Evolutionary conservation across 106 monocot species (phyloP).

Genomic region (Alisma plantagoaquatica): DNA sequence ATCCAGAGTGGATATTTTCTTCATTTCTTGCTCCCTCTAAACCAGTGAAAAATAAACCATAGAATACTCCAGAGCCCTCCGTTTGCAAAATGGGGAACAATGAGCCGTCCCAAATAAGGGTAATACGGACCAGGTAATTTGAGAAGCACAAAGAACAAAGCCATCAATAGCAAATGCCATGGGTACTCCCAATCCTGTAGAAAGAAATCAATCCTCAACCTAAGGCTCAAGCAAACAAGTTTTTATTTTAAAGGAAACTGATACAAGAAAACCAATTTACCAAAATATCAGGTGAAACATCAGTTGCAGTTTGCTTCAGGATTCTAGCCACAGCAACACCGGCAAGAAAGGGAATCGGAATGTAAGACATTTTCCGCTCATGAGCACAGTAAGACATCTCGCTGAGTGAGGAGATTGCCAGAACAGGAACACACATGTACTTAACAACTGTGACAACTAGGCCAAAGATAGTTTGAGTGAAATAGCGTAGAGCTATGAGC

Average conservation of each 20-base stretch:
- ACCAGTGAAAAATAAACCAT: slow-evolving; percentile 48
- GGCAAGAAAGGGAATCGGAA: slow-evolving; percentile 46
- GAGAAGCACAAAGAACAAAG: slow-evolving; percentile 41
- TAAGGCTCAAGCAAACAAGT: no score
- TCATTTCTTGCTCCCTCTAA: slow-evolving; percentile 11
- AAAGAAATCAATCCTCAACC: neutral
- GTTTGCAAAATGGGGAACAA: slow-evolving; percentile 79
- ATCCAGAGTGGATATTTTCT: no score
- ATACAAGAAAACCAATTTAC: no score
- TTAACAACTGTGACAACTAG: slow-evolving; percentile 33
- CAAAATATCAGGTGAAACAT: slow-evolving; percentile 31
- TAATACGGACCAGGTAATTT: slow-evolving; percentile 73
- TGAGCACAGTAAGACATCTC: slow-evolving; percentile 89
- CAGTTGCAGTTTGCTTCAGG: slow-evolving; percentile 21
- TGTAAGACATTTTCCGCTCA: slow-evolving; percentile 47
- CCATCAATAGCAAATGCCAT: slow-evolving; percentile 47
- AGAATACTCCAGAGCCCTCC: slow-evolving; percentile 57
- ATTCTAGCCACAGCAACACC: slow-evolving; percentile 42
- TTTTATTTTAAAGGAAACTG: no score
- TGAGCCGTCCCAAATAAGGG: slow-evolving; percentile 54
- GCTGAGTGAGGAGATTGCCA: slow-evolving; percentile 52
- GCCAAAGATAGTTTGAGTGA: slow-evolving; percentile 15
- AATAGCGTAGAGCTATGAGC: slow-evolving; percentile 14
- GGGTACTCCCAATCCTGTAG: slow-evolving; percentile 39
- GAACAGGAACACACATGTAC: slow-evolving; percentile 46